phyloP scores from a whole-genome alignment of 2,329 filamentous ascomycete species.

The Xylaria arbuscula region DNA sequence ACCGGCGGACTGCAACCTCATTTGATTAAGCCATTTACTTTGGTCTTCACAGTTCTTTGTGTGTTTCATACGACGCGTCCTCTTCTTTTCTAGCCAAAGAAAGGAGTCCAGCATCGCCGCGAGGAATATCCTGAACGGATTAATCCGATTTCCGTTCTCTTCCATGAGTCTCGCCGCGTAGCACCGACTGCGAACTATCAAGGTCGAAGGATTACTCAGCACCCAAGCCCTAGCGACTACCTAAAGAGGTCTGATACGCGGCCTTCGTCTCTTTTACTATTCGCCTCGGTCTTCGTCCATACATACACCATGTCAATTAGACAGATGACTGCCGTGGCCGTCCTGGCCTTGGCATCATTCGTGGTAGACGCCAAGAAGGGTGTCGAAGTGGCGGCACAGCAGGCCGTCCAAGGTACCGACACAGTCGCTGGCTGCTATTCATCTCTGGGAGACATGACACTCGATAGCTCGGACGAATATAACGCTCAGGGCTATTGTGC shows the following conservation, averaged over 20 bases:
- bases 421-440: conserved; percentile 65
- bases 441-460: conserved; percentile 54
- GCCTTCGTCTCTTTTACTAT: neutral
- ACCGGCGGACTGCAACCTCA: conserved; percentile 2
- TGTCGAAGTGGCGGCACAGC: conserved; percentile 52
- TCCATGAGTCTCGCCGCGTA: conserved; percentile 32
- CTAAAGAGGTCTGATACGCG: neutral
- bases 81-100: conserved; percentile 23
- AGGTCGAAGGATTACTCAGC: conserved; percentile 15
- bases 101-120: neutral
- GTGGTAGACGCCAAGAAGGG: conserved; percentile 35
- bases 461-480: conserved; percentile 43
- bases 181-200: conserved; percentile 30
- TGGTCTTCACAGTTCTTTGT: conserved; percentile 25
- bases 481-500: conserved; percentile 59
- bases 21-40: conserved; percentile 22
- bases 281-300: conserved; percentile 24
- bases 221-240: neutral
- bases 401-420: conserved; percentile 52
- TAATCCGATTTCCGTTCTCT: conserved; percentile 6
- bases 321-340: conserved; percentile 43
- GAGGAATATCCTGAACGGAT: conserved; percentile 6
- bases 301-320: conserved; percentile 45
- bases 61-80: conserved; percentile 19
- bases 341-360: conserved; percentile 45